Conservation (phyloP, 2,329 filamentous ascomycete genomes). For the Chaetomium strumarium region DNA sequence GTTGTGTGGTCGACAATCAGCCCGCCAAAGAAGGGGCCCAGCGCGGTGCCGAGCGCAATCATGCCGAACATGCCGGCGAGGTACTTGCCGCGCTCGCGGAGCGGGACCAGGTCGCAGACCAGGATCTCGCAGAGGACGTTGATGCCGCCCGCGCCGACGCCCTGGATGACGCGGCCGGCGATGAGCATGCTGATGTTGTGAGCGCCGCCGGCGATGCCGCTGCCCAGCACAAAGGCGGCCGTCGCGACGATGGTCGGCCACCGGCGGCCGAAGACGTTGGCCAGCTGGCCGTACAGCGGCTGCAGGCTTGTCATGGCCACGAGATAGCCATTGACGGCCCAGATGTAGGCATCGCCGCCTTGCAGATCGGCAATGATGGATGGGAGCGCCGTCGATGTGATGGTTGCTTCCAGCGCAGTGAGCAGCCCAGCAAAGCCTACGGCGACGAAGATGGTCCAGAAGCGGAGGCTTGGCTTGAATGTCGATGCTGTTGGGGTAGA, state of each 20-base stretch:
- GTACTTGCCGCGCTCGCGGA: not conserved
- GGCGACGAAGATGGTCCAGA: not conserved
- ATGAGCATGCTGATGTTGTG: not conserved
- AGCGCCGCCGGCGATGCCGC: not conserved
- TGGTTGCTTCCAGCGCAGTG: not conserved
- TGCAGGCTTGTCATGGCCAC: not conserved
- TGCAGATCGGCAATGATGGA: not conserved
- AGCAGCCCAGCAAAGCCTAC: not conserved
- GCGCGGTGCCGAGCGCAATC: not conserved
- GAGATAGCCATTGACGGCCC: not conserved
- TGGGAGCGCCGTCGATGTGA: not conserved
- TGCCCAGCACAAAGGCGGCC: not conserved
- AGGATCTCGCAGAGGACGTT: conserved; percentile 29
- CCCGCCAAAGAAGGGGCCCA: not conserved
- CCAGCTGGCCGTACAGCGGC: not conserved
- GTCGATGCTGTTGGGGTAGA: too few relatives aligned
- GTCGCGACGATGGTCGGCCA: not conserved
- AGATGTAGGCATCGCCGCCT: not conserved
- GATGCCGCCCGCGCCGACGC: conserved; percentile 36
- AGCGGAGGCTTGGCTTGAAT: too few relatives aligned
- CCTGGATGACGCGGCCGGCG: conserved; percentile 33
- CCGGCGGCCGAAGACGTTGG: not conserved
- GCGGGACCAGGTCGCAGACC: conserved; percentile 20
- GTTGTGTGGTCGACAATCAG: not conserved
- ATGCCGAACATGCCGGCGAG: not conserved